phyloP scores from a whole-genome alignment of 129 eudicot genomes.

The Apium graveolens region DNA sequence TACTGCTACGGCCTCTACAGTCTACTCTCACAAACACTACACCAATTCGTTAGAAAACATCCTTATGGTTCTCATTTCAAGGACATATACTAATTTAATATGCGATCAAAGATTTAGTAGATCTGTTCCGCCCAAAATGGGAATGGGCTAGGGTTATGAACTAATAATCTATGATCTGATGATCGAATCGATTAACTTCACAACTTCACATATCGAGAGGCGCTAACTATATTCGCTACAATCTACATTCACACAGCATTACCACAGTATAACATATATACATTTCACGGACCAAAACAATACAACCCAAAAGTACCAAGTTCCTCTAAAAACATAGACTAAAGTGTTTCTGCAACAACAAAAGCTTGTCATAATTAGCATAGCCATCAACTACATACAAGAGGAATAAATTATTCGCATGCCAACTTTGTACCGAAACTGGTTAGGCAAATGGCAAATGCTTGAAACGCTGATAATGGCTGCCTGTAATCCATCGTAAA shows the following conservation, averaged over 20 bases:
- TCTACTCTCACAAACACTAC: no score
- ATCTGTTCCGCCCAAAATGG: no score
- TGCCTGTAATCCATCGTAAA: conserved; percentile 93
- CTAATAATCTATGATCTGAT: no score
- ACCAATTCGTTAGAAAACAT: no score
- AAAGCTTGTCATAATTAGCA: background rate
- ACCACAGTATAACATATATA: conserved; percentile 6
- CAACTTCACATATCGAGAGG: background rate
- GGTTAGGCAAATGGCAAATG: conserved; percentile 88
- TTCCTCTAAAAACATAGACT: background rate
- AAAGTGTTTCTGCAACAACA: background rate
- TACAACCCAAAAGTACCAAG: background rate
- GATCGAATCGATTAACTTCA: no score
- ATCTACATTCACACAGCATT: background rate
- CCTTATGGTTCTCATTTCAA: no score
- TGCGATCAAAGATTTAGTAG: no score
- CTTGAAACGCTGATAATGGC: conserved; percentile 90
- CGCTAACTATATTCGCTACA: background rate
- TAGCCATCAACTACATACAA: background rate
- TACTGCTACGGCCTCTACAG: no score
- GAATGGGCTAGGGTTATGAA: no score
- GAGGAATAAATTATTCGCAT: conserved; percentile 42
- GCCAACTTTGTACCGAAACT: conserved; percentile 97
- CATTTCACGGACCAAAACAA: conserved; percentile 5
- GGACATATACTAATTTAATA: no score